Conservation (phyloP, 73 alveolate genomes). For the Paramecium tetraurelia region DNA sequence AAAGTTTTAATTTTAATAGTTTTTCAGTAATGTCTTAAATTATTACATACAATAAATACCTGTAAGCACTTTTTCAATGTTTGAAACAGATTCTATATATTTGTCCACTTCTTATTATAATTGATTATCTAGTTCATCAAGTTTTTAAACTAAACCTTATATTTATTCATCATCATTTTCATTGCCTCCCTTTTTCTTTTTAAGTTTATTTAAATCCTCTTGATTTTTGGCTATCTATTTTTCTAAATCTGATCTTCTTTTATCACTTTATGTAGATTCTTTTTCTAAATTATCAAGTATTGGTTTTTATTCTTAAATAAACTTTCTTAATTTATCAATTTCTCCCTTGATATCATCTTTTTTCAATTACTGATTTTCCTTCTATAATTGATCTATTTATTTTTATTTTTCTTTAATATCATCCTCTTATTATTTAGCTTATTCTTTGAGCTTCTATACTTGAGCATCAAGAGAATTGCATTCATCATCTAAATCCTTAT, state of each 20-base stretch:
- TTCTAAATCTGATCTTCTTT: not conserved
- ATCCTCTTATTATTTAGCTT: not conserved
- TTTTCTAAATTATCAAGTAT: slow-evolving; percentile 28
- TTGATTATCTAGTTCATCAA: not conserved
- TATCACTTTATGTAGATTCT: not conserved
- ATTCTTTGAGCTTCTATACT: not conserved
- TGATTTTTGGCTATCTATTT: not conserved
- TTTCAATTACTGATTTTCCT: not conserved
- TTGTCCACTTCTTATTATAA: slow-evolving; percentile 11
- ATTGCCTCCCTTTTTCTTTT: not conserved
- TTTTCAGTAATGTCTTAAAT: slow-evolving; percentile 2
- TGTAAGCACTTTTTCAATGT: not conserved
- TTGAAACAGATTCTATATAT: not conserved
- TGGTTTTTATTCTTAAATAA: not conserved
- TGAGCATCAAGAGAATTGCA: not conserved
- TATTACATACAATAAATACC: not conserved
- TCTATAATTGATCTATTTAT: not conserved
- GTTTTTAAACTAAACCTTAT: not conserved
- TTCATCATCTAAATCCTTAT: not conserved
- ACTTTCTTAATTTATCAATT: not conserved
- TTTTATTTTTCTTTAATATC: not conserved
- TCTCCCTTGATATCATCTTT: not conserved
- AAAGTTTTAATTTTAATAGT: slow-evolving; percentile 6
- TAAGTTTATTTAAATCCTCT: not conserved
- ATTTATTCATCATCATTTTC: not conserved